Conservation (phyloP, 306 rosid species). For the Inga leiocalycina region DNA sequence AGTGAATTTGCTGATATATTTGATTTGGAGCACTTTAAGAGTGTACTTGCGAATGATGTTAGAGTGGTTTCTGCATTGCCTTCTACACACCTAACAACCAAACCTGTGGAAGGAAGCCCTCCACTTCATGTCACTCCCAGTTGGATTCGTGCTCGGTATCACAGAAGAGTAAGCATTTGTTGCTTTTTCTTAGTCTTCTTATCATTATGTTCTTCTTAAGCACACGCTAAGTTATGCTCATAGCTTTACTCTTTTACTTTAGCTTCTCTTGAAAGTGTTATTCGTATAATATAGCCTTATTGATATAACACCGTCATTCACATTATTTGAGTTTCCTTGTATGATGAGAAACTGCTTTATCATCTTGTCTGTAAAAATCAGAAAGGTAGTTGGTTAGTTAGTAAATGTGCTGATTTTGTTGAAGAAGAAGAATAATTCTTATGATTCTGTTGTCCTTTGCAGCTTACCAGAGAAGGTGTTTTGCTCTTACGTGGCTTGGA, state of each 20-base stretch:
- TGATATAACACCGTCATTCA: neutral
- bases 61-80: constrained; percentile 86
- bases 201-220: neutral
- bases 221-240: constrained; percentile 2
- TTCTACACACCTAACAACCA: constrained; percentile 82
- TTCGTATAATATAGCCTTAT: neutral
- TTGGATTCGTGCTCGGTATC: constrained; percentile 87
- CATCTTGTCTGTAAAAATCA: neutral
- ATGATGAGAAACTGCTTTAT: neutral
- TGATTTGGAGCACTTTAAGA: constrained; percentile 92
- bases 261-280: neutral
- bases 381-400: neutral
- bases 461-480: constrained; percentile 94
- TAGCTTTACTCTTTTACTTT: constrained; percentile 5
- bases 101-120: constrained; percentile 83
- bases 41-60: constrained; percentile 74
- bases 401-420: neutral
- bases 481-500: constrained; percentile 88
- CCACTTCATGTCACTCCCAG: constrained; percentile 75
- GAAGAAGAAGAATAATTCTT: neutral
- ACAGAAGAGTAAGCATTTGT: constrained; percentile 58
- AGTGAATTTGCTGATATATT: constrained; percentile 97
- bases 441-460: constrained; percentile 38
- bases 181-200: constrained; percentile 11
- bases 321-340: neutral